A percentile compares a stretch with the other conserved stretches of the same genome.
Evolutionary conservation across 495 filamentous ascomycete species (phyloP).

Genomic region (Penicillium tannophilum): DNA sequence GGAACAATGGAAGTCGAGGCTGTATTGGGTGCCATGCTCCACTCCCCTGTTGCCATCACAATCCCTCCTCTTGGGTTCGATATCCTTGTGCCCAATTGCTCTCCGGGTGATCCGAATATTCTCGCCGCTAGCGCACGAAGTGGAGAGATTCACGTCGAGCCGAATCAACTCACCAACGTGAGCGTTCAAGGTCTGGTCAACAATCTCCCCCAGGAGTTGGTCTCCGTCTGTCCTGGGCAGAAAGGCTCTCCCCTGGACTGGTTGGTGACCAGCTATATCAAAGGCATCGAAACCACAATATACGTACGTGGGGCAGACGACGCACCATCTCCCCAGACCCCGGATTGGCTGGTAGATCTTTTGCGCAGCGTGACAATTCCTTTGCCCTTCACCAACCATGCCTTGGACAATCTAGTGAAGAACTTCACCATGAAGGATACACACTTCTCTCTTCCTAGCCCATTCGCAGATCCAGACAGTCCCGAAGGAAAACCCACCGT

Average conservation of each 20-base stretch:
- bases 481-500: conserved; percentile 74
- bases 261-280: conserved; percentile 79
- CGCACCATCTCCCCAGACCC: conserved; percentile 62
- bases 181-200: conserved; percentile 68
- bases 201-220: conserved; percentile 70
- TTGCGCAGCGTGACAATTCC: conserved; percentile 82
- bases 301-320: conserved; percentile 77
- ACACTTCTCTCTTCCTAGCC: conserved; percentile 79
- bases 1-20: conserved; percentile 78
- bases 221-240: conserved; percentile 68
- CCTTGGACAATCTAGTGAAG: conserved; percentile 77
- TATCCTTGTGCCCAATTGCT: conserved; percentile 79
- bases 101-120: conserved; percentile 60
- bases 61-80: conserved; percentile 82
- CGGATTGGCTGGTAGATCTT: conserved; percentile 78
- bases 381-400: conserved; percentile 76
- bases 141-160: conserved; percentile 60
- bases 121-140: conserved; percentile 77
- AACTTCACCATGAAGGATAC: conserved; percentile 85
- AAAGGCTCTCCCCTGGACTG: conserved; percentile 80
- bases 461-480: conserved; percentile 72
- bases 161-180: conserved; percentile 64
- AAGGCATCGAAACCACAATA: conserved; percentile 73
- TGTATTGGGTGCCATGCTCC: conserved; percentile 65
- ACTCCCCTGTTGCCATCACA: conserved; percentile 71